Base-by-base conservation (phyloP, 495 filamentous ascomycete genomes). In the Penicillium nucicola region DNA sequence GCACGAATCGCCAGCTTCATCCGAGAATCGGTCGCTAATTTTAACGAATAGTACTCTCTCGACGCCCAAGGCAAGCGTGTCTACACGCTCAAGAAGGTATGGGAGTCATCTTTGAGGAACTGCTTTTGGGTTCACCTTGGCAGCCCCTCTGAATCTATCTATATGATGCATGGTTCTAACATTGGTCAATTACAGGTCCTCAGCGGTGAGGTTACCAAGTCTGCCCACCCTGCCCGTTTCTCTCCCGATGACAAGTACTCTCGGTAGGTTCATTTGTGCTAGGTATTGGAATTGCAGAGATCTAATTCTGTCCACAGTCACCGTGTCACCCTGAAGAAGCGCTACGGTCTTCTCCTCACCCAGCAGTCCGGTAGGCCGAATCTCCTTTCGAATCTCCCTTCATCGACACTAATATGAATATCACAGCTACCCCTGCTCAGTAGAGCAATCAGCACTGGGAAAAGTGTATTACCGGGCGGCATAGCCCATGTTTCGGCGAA, bases 181-280 rank as follows among this genome's bases (percentile, higher is more conserved):
- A 5, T 48, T 33, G 8, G 25, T 18, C 36, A 40, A 48, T n/a
- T 23, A 31, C 25, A 35, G 39, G 61, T 64, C 56, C 71, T 83
- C 18, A 68, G 80, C 48, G 85, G 86, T 57, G 81, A 89, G 59
- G 87, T 96, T 64, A 95, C 95, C 61, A 95, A 92, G 77, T 91
- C 86, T 38, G 93, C 93, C 33, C 93, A 98, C 80, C 93, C 95
- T 17, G 95, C 95, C 38, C 79, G 95, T 52, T 98, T 97, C 78
- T 93, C 89, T 31, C 93, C 93, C 51, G 93, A 98, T 75, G 93
- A 98, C 77, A 95, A 93, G 76, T 96, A 92, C 76, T 96, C 92
- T 56, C 84, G 83, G 84, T 87, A 69, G 48, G 79, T 57, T 35
- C 19, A 31, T 18, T 23, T 9, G 2, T 32, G 20, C 1, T 25